Evolutionary conservation across 177 flowering plant genomes (phyloP).

Genomic region (Vitis hybrid): DNA sequence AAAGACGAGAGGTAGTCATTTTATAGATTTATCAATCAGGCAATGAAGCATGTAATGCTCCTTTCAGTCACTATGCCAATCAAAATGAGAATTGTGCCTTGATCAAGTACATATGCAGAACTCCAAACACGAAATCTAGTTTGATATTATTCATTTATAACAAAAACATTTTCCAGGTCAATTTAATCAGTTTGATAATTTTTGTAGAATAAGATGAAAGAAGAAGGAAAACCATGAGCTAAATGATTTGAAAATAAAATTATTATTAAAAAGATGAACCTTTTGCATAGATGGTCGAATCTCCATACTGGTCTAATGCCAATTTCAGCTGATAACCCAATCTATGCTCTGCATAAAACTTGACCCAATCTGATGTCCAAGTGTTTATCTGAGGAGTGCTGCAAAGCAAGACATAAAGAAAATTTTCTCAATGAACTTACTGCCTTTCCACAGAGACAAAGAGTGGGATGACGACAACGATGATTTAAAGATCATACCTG

Average conservation of each 20-base stretch:
- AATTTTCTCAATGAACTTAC: neutral
- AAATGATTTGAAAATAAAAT: too few relatives aligned
- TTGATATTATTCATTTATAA: too few relatives aligned
- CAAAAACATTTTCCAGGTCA: too few relatives aligned
- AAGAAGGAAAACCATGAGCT: neutral
- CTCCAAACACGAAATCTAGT: too few relatives aligned
- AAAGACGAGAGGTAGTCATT: neutral
- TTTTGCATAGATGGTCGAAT: conserved; percentile 75
- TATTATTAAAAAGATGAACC: conserved; percentile 35
- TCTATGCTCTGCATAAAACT: conserved; percentile 85
- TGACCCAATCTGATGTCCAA: conserved; percentile 86
- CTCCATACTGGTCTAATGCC: conserved; percentile 72
- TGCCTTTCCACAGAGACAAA: neutral
- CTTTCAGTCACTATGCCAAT: neutral
- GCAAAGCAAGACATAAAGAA: conserved; percentile 10
- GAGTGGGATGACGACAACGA: neutral
- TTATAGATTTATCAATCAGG: neutral
- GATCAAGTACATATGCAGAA: too few relatives aligned
- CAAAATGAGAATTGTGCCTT: too few relatives aligned
- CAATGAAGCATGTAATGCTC: neutral
- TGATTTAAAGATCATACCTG: conserved; percentile 42
- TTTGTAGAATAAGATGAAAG: neutral
- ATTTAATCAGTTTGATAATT: neutral
- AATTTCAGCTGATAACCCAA: conserved; percentile 85
- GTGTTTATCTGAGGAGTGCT: conserved; percentile 95